Evolutionary conservation across 805 yeast species (phyloP).

Genomic region (Kluyveromyces siamensis): DNA sequence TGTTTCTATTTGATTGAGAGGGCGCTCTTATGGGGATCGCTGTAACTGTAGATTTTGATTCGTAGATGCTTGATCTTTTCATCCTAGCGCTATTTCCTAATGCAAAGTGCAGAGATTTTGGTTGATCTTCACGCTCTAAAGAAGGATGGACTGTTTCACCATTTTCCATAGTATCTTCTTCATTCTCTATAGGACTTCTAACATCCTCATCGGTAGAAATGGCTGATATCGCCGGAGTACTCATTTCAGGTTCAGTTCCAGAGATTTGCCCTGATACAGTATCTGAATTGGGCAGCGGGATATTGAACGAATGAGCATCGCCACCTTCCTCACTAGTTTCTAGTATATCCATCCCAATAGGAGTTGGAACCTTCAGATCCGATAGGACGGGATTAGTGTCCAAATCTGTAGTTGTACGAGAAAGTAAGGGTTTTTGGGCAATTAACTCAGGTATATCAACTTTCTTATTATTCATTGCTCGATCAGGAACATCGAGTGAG

Average conservation of each 20-base stretch:
- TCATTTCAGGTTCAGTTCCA: neutral
- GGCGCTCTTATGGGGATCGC: slow-evolving; percentile 26
- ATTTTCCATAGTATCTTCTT: neutral
- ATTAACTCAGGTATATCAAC: slow-evolving; percentile 17
- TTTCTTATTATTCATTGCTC: neutral
- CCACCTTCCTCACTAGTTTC: neutral
- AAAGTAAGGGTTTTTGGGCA: slow-evolving; percentile 15
- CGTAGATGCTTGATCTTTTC: slow-evolving; percentile 28
- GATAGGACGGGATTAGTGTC: slow-evolving; percentile 25
- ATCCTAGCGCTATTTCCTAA: slow-evolving; percentile 18
- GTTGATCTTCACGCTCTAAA: neutral
- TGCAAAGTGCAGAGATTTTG: slow-evolving; percentile 14
- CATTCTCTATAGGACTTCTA: neutral
- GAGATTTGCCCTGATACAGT: neutral
- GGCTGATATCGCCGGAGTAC: neutral
- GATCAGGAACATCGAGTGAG: neutral
- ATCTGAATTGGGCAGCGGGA: neutral
- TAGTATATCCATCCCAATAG: neutral
- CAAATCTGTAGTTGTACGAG: slow-evolving; percentile 23
- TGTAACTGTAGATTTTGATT: slow-evolving; percentile 26
- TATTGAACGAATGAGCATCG: neutral
- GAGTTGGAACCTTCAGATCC: slow-evolving; percentile 18
- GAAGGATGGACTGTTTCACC: neutral
- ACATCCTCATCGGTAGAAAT: neutral
- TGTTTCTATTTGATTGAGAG: slow-evolving; percentile 2